These are phyloP conservation scores for Candida pseudoglaebosa DNA, from an alignment of 805 yeast species.

Conservation along the genomic window DNA sequence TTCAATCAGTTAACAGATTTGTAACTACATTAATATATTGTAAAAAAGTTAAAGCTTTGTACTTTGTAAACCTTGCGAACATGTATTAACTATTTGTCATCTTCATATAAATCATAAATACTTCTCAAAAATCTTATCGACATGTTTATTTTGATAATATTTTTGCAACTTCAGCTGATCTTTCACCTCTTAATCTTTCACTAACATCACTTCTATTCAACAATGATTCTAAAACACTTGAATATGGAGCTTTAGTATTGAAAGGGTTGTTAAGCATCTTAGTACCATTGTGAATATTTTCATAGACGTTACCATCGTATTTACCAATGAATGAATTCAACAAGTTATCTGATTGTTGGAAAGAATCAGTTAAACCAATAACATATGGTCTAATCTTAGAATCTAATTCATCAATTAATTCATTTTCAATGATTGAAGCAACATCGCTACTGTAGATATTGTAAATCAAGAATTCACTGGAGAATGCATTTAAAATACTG, in stretches of 20 bases:
- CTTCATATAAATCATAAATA: background rate
- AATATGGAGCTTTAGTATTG: slow-evolving; percentile 39
- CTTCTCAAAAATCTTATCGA: background rate
- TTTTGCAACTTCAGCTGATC: slow-evolving; percentile 28
- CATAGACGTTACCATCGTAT: slow-evolving; percentile 42
- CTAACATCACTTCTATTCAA: slow-evolving; percentile 35
- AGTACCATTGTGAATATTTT: slow-evolving; percentile 37
- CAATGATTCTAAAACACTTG: slow-evolving; percentile 34
- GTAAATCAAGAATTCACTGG: slow-evolving; percentile 67
- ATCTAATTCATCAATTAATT: slow-evolving; percentile 16
- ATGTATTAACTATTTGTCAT: background rate
- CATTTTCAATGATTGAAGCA: slow-evolving; percentile 6
- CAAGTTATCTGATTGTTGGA: slow-evolving; percentile 41
- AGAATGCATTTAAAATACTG: slow-evolving; percentile 61
- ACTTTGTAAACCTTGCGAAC: too few relatives aligned
- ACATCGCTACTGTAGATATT: slow-evolving; percentile 48
- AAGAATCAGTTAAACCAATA: slow-evolving; percentile 40
- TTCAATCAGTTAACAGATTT: too few relatives aligned
- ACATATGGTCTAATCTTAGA: slow-evolving; percentile 37
- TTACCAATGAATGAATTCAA: slow-evolving; percentile 40
- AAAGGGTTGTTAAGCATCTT: slow-evolving; percentile 32
- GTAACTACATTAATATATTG: too few relatives aligned
- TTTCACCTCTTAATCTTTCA: slow-evolving; percentile 38
- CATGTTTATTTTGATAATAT: slow-evolving; percentile 23
- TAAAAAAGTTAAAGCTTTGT: too few relatives aligned